Percentiles rank a stretch among this genome's conserved stretches.
phyloP scores from a whole-genome alignment of 2,329 filamentous ascomycete species.

The Monilinia aucupariae region DNA sequence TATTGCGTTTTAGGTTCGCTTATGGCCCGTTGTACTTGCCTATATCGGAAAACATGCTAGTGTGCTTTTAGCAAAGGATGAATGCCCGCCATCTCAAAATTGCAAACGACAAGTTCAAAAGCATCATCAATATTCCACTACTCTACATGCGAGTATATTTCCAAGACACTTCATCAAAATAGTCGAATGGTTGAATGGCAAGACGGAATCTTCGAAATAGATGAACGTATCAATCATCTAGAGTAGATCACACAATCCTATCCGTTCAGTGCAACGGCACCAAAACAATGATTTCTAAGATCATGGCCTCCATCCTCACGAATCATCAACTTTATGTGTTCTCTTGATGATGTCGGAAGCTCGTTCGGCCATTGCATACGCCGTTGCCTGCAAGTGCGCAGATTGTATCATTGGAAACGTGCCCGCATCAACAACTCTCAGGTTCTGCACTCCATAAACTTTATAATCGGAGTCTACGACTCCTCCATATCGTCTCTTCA shows the following conservation, averaged over 20 bases:
- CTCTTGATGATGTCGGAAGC: conserved; percentile 19
- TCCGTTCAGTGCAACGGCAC: too few species aligned
- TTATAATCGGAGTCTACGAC: conserved; percentile 23
- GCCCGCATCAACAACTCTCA: conserved; percentile 27
- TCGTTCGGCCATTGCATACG: conserved; percentile 26
- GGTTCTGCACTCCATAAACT: conserved; percentile 21
- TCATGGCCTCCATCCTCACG: background rate
- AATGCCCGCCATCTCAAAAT: too few species aligned
- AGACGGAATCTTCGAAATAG: too few species aligned
- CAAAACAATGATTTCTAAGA: background rate
- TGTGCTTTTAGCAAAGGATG: background rate
- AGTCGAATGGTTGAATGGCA: too few species aligned
- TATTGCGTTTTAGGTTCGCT: too few species aligned
- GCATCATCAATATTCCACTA: background rate
- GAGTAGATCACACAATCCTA: too few species aligned
- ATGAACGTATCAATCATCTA: too few species aligned
- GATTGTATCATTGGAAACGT: conserved; percentile 22
- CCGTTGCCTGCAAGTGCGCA: conserved; percentile 21
- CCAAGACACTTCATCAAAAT: too few species aligned
- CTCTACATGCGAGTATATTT: too few species aligned
- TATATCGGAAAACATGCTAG: background rate
- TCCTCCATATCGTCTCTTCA: conserved; percentile 20
- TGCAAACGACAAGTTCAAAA: background rate
- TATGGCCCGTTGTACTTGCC: background rate
- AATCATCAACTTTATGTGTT: background rate